Conservation (phyloP, 192 early-diverging fungal species). For the Obelidium mucronatum region DNA sequence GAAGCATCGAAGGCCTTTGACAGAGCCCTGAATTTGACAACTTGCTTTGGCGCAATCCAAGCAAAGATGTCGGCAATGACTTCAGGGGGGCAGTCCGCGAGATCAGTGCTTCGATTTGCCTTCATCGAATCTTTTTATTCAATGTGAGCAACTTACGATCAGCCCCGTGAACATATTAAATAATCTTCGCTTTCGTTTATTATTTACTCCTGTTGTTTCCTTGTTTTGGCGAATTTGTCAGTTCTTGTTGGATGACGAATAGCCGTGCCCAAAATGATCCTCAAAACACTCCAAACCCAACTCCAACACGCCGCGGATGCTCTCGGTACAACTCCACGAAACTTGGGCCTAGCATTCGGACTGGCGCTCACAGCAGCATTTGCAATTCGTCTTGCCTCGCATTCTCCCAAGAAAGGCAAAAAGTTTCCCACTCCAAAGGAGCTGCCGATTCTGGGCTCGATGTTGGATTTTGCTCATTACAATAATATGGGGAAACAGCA, state of each 20-base stretch:
- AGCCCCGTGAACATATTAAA: too few species aligned
- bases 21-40: neutral
- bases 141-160: too few species aligned
- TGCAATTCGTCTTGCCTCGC: neutral
- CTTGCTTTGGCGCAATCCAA: neutral
- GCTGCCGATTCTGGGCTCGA: constrained; percentile 30
- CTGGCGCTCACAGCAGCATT: neutral
- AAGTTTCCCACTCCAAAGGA: constrained; percentile 30
- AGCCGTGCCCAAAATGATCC: neutral
- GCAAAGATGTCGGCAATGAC: neutral
- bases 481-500: neutral
- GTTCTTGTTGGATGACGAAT: too few species aligned
- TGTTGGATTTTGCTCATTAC: constrained; percentile 16
- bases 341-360: neutral
- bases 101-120: too few species aligned
- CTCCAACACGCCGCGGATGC: neutral
- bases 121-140: too few species aligned
- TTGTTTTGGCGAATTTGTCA: too few species aligned
- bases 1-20: neutral
- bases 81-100: neutral
- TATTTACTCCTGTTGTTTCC: too few species aligned
- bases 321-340: neutral
- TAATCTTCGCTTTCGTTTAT: too few species aligned
- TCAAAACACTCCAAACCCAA: neutral
- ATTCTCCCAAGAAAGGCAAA: neutral